Conservation (phyloP, 1,284 basidiomycete species). For the Gymnopus androsaceus region DNA sequence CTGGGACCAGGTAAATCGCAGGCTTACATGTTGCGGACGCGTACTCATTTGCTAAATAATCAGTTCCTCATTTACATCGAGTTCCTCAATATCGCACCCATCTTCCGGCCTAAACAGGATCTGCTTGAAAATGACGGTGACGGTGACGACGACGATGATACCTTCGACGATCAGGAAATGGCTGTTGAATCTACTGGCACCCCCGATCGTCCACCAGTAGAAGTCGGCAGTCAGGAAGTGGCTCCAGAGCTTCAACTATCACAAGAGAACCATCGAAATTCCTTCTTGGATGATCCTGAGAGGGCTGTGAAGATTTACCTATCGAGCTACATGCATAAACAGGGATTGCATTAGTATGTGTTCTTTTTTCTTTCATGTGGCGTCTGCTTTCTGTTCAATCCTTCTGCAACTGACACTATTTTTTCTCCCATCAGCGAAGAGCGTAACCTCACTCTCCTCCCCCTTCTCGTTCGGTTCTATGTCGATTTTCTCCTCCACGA, state of each 20-base stretch:
- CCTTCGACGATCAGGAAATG: conserved; percentile 2
- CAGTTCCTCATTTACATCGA: conserved; percentile 19
- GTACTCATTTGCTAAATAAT: neutral
- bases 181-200: conserved; percentile 2
- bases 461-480: conserved; percentile 20
- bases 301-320: conserved; percentile 11
- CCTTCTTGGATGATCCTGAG: conserved; percentile 14
- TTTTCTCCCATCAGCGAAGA: conserved; percentile 13
- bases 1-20: conserved; percentile 18
- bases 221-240: conserved; percentile 14
- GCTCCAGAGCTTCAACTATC: neutral
- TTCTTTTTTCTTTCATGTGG: neutral
- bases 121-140: neutral
- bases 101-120: conserved; percentile 8
- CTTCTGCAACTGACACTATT: neutral
- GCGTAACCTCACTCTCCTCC: conserved; percentile 16
- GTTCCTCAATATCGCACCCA: conserved; percentile 10
- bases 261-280: conserved; percentile 1
- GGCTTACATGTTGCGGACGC: neutral
- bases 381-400: neutral
- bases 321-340: conserved; percentile 17
- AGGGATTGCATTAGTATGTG: conserved; percentile 16
- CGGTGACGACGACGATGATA: neutral
- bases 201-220: neutral
- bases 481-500: conserved; percentile 18